These are phyloP conservation scores for Wakefieldia striispora DNA, from an alignment of 768 basidiomycete genomes.

Conservation along the genomic window DNA sequence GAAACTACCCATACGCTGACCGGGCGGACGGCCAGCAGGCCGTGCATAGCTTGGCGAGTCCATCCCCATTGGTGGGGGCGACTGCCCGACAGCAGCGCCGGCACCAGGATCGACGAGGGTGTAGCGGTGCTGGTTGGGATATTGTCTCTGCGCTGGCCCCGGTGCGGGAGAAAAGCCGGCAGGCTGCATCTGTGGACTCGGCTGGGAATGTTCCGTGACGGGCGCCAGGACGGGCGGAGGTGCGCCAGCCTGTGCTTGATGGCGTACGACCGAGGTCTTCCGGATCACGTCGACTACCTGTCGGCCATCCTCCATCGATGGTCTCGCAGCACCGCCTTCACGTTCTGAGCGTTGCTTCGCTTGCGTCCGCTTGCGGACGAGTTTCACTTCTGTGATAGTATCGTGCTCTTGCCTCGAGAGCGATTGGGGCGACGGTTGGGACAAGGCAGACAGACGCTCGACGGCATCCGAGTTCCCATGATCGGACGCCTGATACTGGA, in stretches of 20 bases:
- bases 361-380: conserved; percentile 80
- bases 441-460: conserved; percentile 69
- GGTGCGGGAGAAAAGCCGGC: background rate
- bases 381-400: conserved; percentile 68
- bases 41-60: conserved; percentile 28
- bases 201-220: conserved; percentile 15
- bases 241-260: conserved; percentile 11
- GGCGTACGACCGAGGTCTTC: conserved; percentile 42
- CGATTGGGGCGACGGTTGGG: conserved; percentile 54
- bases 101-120: conserved; percentile 44
- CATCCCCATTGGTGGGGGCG: conserved; percentile 13
- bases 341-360: conserved; percentile 55
- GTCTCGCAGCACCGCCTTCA: conserved; percentile 11
- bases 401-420: conserved; percentile 83
- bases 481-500: conserved; percentile 55
- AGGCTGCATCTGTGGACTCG: conserved; percentile 5
- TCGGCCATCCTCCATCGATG: conserved; percentile 34
- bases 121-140: conserved; percentile 43
- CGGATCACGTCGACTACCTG: conserved; percentile 56
- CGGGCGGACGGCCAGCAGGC: conserved; percentile 32
- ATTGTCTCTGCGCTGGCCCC: conserved; percentile 19
- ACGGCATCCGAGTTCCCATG: conserved; percentile 81
- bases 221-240: conserved; percentile 3
- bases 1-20: conserved; percentile 23
- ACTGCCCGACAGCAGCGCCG: conserved; percentile 2